A percentile compares a stretch with the other conserved stretches of the same genome.
phyloP scores from a whole-genome alignment of 495 filamentous ascomycete genomes.

The Tuber umbilicatum region DNA sequence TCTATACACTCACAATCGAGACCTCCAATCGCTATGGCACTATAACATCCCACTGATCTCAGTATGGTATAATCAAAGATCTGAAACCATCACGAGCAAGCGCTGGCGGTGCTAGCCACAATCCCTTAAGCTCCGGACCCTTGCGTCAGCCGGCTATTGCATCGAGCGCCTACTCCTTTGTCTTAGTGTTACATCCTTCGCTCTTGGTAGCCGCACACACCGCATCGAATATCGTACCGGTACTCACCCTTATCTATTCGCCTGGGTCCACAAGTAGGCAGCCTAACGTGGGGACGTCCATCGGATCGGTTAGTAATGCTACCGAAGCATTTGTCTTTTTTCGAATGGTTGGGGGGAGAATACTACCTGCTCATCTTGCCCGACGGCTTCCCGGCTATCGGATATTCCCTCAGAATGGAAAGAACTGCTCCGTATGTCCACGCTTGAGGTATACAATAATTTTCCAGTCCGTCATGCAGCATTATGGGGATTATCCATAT shows the following conservation, averaged over 20 bases:
- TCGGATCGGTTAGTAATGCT: not conserved
- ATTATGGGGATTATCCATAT: not conserved
- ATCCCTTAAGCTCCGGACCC: not conserved
- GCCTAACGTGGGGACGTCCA: not conserved
- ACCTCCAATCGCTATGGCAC: not conserved
- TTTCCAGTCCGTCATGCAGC: not conserved
- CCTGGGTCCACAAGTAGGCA: not conserved
- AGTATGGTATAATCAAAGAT: not conserved
- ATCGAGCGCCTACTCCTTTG: not conserved
- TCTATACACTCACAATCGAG: not conserved
- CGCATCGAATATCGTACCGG: not conserved
- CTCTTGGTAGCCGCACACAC: not conserved
- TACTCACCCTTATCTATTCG: not conserved
- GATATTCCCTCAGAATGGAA: not conserved
- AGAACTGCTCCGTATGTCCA: not conserved
- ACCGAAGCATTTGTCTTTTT: not conserved
- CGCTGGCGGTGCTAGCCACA: not conserved
- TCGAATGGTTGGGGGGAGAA: not conserved
- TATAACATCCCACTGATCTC: not conserved
- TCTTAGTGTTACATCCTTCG: not conserved
- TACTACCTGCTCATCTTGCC: not conserved
- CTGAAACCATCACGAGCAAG: not conserved
- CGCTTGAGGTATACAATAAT: not conserved
- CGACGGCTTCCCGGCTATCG: not conserved
- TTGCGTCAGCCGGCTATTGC: not conserved